Evolutionary conservation across 2,329 filamentous ascomycete species (phyloP), one percentile per base, ranked within the genome.

Genomic region (Fusarium annulatum): DNA sequence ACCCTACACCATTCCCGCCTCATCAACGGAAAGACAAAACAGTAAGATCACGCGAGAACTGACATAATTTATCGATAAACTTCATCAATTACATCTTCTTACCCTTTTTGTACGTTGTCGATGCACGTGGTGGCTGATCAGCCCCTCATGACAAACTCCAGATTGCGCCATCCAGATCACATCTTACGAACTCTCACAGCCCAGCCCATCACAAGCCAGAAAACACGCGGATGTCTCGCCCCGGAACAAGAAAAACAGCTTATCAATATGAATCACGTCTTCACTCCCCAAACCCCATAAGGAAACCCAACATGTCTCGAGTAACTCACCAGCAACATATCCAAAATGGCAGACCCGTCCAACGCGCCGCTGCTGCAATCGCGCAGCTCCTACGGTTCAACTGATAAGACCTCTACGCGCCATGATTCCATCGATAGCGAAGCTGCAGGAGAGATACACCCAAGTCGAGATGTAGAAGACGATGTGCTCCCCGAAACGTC

Each of bases 401-500:
- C 51, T 3, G 51, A 53, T 43, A 46, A 39, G 26, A 34, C 34
- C 33, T 41, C 30, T 10, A 7, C 56, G 19, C 48, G 18, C 42
- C 41, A 42, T 36, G 57, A n/a, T 42, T 68, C 64, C 6, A 19
- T 69, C 9, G 53, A 75, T 58, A 26, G 36, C 19, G 74, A 73
- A 61, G n/a, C 36, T 16, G 33, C 45, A 1, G 61, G 42, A 9
- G 14, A 61, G 5, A 34, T 56, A 7, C 52, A 61, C 5, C 73
- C 72, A 15, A 67, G 55, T 41, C 78, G 18, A 71, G 74, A 33
- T 62, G 43, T 91, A 65, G 89, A 91, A 76, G 87, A 90, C 73
- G 86, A 89, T 69, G 87, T 90, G 9, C 78, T 91, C 1, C 89
- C 87, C 5, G 90, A 91, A 74, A 88, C 89, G 2, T 88, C 88